phyloP scores from a whole-genome alignment of 257 asterid species.

The Solanum medicagineum region DNA sequence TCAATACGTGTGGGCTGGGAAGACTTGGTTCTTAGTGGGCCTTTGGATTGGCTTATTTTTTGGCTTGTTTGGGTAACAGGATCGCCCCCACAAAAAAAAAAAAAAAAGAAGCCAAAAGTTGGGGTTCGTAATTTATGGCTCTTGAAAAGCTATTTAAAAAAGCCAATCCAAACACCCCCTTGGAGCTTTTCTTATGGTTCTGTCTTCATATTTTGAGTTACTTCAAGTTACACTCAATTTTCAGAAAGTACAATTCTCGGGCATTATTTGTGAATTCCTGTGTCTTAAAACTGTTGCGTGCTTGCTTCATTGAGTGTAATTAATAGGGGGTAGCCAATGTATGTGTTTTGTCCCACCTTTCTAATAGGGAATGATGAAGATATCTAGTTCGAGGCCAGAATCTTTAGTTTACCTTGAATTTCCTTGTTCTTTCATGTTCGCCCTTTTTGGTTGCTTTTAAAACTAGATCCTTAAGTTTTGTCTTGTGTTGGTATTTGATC shows the following conservation, averaged over 20 bases:
- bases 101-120: too few relatives aligned
- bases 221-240: neutral
- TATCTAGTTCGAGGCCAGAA: neutral
- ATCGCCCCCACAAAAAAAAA: too few relatives aligned
- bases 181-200: conserved; percentile 22
- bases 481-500: neutral
- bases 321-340: neutral
- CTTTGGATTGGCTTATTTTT: too few relatives aligned
- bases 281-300: neutral
- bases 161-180: too few relatives aligned
- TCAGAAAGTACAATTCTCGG: neutral
- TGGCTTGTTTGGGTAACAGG: too few relatives aligned
- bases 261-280: neutral
- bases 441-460: neutral
- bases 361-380: neutral
- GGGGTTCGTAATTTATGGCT: too few relatives aligned
- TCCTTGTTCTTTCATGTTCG: neutral
- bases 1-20: neutral
- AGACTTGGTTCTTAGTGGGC: neutral
- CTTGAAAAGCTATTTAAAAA: too few relatives aligned
- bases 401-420: neutral
- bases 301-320: neutral
- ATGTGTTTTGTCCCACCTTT: neutral
- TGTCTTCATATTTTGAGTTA: neutral
- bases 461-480: neutral